A percentile compares a stretch with the other conserved stretches of the same genome.
These are phyloP conservation scores for Diplodia seriata DNA, from an alignment of 2,329 filamentous ascomycete genomes.

Conservation along the genomic window DNA sequence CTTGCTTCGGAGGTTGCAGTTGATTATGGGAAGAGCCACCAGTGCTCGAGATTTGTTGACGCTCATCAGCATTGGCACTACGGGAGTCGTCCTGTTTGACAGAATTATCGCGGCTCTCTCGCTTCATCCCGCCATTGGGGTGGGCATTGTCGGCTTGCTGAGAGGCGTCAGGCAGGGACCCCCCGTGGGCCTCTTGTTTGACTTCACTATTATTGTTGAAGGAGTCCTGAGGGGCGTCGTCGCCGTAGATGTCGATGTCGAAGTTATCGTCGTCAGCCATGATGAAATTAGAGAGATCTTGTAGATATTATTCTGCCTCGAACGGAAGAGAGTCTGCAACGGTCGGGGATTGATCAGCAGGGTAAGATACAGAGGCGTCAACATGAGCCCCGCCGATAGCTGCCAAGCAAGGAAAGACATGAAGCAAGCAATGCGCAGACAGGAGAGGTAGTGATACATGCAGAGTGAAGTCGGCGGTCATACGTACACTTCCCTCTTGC, in stretches of 20 bases:
- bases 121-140: slow-evolving; percentile 38
- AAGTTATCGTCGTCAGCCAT: slow-evolving; percentile 71
- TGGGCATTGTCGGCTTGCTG: slow-evolving; percentile 35
- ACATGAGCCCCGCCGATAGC: slow-evolving; percentile 7
- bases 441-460: slow-evolving; percentile 32
- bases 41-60: slow-evolving; percentile 54
- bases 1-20: slow-evolving; percentile 50
- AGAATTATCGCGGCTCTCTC: slow-evolving; percentile 34
- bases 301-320: slow-evolving; percentile 48
- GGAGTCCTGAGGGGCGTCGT: slow-evolving; percentile 54
- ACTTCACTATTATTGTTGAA: slow-evolving; percentile 34
- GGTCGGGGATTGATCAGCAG: slow-evolving; percentile 46
- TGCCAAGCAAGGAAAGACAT: slow-evolving; percentile 14
- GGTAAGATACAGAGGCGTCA: slow-evolving; percentile 23
- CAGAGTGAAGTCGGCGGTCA: slow-evolving; percentile 32
- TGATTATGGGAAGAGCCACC: slow-evolving; percentile 49
- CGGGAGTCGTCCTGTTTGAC: slow-evolving; percentile 38
- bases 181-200: slow-evolving; percentile 42
- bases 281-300: slow-evolving; percentile 38
- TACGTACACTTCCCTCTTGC: slow-evolving; percentile 34
- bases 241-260: slow-evolving; percentile 74
- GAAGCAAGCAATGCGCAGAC: slow-evolving; percentile 37
- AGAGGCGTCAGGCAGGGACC: slow-evolving; percentile 33
- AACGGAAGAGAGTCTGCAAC: slow-evolving; percentile 48
- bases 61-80: slow-evolving; percentile 41